phyloP scores from a whole-genome alignment of 73 alveolate genomes.

The Effrenium voratum region DNA sequence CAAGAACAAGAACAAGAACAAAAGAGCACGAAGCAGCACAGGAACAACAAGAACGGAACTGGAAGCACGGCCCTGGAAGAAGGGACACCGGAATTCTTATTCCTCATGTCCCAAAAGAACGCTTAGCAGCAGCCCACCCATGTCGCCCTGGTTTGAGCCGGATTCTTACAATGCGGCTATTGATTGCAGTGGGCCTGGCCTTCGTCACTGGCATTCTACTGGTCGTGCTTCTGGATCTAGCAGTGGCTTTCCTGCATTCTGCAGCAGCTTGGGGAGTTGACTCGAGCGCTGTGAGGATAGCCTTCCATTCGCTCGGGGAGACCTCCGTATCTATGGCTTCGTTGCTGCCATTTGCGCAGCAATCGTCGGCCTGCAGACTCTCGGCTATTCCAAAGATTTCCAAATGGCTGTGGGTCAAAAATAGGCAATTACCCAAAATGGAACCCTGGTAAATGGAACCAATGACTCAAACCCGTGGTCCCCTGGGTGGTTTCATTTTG shows the following conservation, averaged over 20 bases:
- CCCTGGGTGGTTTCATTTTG: no score
- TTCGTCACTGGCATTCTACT: slow-evolving; percentile 11
- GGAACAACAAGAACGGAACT: no score
- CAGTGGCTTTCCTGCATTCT: background rate
- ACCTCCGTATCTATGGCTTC: slow-evolving; percentile 34
- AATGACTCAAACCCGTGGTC: no score
- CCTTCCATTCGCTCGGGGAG: background rate
- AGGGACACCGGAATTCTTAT: no score
- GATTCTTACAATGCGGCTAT: background rate
- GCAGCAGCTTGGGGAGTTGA: background rate
- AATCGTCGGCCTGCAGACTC: slow-evolving; percentile 56
- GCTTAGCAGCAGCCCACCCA: no score
- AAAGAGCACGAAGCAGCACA: no score
- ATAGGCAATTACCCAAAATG: background rate
- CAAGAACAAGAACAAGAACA: no score
- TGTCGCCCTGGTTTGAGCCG: no score
- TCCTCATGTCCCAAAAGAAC: no score
- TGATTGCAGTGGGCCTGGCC: slow-evolving; percentile 6
- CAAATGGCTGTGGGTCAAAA: background rate
- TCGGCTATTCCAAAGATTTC: background rate
- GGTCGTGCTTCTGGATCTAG: slow-evolving; percentile 44
- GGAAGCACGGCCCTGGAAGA: no score
- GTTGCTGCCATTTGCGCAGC: slow-evolving; percentile 57
- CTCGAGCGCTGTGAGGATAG: background rate
- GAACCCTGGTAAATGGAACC: no score